These are phyloP conservation scores for Pelargonium fulgidum DNA, from an alignment of 441 rosid species.

Conservation along the genomic window DNA sequence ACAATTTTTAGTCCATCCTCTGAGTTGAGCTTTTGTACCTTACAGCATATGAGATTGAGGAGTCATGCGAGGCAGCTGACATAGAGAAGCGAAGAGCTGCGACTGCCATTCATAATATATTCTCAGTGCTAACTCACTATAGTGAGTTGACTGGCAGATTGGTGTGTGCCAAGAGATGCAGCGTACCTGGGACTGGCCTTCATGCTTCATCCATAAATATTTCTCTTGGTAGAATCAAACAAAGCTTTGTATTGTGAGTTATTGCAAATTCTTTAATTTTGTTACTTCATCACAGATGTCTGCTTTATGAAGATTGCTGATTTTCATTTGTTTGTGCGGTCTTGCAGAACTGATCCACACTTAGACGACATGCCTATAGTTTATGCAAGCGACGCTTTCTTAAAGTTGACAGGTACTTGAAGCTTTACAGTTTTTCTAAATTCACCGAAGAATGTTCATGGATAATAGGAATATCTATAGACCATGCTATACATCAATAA, in stretches of 20 bases:
- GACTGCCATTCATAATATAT: constrained; percentile 39
- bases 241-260: constrained; percentile 99
- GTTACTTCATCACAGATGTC: constrained; percentile 16
- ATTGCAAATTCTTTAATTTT: constrained; percentile 32
- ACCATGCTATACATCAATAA: not conserved
- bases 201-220: constrained; percentile 61
- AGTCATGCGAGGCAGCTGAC: constrained; percentile 64
- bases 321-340: constrained; percentile 18
- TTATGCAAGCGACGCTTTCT: constrained; percentile 83
- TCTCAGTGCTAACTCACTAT: constrained; percentile 52
- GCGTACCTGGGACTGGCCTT: constrained; percentile 34
- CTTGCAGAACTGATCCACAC: constrained; percentile 64
- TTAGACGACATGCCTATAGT: constrained; percentile 73
- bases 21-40: not conserved
- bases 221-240: constrained; percentile 99
- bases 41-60: constrained; percentile 49
- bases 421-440: constrained; percentile 2
- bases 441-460: not conserved
- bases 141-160: constrained; percentile 54
- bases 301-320: constrained; percentile 23
- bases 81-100: constrained; percentile 53
- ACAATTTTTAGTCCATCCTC: too few relatives aligned
- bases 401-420: constrained; percentile 64
- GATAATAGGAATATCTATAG: not conserved
- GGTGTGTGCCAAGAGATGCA: constrained; percentile 53